These are phyloP conservation scores for Saccharomycopsis microspora DNA, from an alignment of 805 yeast genomes.

Conservation along the genomic window DNA sequence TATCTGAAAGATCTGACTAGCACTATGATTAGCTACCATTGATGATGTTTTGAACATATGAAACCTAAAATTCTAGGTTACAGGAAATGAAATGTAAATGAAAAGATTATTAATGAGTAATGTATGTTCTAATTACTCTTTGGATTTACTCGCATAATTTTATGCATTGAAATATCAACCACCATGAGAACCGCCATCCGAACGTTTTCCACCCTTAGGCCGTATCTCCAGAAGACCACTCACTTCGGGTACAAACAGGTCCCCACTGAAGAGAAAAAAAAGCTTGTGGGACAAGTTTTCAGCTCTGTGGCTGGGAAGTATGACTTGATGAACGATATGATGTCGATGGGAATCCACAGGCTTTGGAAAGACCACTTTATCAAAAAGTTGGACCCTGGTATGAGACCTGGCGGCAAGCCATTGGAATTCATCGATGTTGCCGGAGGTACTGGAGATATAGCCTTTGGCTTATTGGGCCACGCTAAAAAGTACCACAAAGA, in stretches of 20 bases:
- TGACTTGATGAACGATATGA: conserved; percentile 95
- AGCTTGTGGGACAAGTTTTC: conserved; percentile 75
- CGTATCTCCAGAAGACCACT: conserved; percentile 39
- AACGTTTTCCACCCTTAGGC: background rate
- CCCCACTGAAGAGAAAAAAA: conserved; percentile 67
- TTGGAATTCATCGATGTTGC: conserved; percentile 90
- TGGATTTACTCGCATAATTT: background rate
- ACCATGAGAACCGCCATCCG: too few species aligned
- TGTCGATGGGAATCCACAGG: conserved; percentile 93
- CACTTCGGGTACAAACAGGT: conserved; percentile 91
- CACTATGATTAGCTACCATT: too few species aligned
- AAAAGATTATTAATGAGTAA: too few species aligned
- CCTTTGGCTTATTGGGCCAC: conserved; percentile 87
- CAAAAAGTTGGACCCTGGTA: conserved; percentile 81
- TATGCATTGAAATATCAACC: background rate
- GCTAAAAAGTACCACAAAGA: conserved; percentile 75
- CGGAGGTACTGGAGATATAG: conserved; percentile 98
- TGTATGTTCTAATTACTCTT: background rate
- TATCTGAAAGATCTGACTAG: too few species aligned
- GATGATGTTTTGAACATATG: too few species aligned
- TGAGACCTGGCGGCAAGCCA: conserved; percentile 64
- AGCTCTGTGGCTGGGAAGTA: conserved; percentile 90
- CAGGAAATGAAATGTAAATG: too few species aligned
- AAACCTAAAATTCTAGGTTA: too few species aligned
- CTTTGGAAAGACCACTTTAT: conserved; percentile 92